Percentiles rank a stretch among this genome's conserved stretches.
Conservation (phyloP, 805 yeast genomes). For the Wickerhamomyces mucosus region DNA sequence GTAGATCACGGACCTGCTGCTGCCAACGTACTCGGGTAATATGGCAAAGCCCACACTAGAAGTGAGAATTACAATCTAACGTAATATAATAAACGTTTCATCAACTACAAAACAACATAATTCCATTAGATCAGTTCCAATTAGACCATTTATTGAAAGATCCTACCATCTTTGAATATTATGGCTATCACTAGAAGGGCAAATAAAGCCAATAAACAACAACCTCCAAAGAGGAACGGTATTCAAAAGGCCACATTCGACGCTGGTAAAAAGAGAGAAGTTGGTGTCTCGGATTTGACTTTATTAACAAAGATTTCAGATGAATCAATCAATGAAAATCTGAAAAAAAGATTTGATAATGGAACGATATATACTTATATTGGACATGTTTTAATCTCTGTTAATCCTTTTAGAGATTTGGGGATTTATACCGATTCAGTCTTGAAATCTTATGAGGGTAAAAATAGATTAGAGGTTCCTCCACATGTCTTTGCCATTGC, state of each 20-base stretch:
- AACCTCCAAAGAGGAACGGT: conserved; percentile 42
- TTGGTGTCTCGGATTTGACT: conserved; percentile 96
- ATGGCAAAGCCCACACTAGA: too few relatives aligned
- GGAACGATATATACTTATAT: conserved; percentile 88
- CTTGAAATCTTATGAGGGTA: conserved; percentile 72
- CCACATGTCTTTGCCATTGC: conserved; percentile 99
- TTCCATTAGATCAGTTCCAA: too few relatives aligned
- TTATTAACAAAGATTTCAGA: conserved; percentile 81
- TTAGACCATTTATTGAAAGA: too few relatives aligned
- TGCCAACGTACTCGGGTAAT: too few relatives aligned
- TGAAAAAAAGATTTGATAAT: conserved; percentile 81
- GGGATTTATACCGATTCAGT: conserved; percentile 87
- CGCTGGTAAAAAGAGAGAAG: conserved; percentile 81
- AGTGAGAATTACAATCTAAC: too few relatives aligned
- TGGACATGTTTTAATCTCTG: conserved; percentile 91
- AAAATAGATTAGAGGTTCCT: conserved; percentile 90
- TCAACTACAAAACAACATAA: too few relatives aligned
- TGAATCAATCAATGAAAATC: conserved; percentile 85
- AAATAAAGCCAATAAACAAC: conserved; percentile 38
- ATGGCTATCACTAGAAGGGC: conserved; percentile 81
- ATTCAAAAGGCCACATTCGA: conserved; percentile 90
- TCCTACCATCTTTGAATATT: background rate
- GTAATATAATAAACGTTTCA: too few relatives aligned
- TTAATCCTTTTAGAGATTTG: conserved; percentile 91
- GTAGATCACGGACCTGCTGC: too few relatives aligned